Conservation (phyloP, 305 asterid genomes). For the Fraxinus xanthoxyloides region DNA sequence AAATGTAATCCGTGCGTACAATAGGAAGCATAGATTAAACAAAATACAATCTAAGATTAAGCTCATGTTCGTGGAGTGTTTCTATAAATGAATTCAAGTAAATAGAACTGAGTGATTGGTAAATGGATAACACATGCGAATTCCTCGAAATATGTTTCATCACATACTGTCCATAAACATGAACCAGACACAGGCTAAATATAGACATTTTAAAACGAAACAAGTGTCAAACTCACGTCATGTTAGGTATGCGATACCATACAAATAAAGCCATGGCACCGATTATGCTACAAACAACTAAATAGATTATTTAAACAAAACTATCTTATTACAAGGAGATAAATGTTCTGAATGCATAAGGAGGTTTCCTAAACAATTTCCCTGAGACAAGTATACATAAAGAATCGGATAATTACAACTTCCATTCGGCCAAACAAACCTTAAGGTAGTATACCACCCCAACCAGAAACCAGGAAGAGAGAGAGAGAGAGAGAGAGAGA, state of each 20-base stretch:
- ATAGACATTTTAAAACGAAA: neutral
- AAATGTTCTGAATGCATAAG: constrained; percentile 16
- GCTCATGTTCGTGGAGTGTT: neutral
- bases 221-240: neutral
- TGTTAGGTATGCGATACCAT: neutral
- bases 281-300: neutral
- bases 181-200: neutral
- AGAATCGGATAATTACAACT: constrained; percentile 64
- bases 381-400: constrained; percentile 31
- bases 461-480: neutral
- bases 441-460: constrained; percentile 18
- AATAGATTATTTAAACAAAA: neutral
- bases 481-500: neutral
- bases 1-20: neutral
- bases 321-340: constrained; percentile 21
- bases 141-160: too few species aligned
- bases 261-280: neutral
- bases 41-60: too few species aligned
- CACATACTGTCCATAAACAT: neutral
- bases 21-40: neutral
- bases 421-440: constrained; percentile 49
- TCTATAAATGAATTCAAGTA: neutral
- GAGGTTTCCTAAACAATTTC: constrained; percentile 25
- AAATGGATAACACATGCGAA: neutral
- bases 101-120: too few species aligned